Percentiles rank a stretch among this genome's conserved stretches.
Conservation (phyloP, 73 alveolate genomes). For the Paramecium sexaurelia region DNA sequence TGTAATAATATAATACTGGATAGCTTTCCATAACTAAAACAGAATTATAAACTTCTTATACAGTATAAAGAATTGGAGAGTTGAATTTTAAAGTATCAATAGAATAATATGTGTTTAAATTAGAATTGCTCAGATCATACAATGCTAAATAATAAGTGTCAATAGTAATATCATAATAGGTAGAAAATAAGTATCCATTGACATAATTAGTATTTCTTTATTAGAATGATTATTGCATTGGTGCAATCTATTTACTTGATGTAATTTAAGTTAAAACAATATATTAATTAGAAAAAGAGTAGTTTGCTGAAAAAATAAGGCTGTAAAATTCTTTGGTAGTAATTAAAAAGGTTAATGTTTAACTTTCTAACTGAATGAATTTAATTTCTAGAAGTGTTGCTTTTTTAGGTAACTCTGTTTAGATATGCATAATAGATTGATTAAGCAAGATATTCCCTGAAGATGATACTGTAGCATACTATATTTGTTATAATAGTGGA, state of each 20-base stretch:
- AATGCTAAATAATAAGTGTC: not conserved
- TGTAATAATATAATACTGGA: not conserved
- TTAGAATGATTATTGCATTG: not conserved
- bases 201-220: not conserved
- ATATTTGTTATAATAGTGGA: not conserved
- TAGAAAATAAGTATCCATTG: not conserved
- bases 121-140: not conserved
- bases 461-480: conserved; percentile 30
- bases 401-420: not conserved
- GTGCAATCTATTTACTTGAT: not conserved
- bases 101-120: not conserved
- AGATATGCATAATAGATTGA: not conserved
- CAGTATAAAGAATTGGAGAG: not conserved
- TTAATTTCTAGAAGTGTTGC: not conserved
- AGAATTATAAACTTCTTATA: not conserved
- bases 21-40: not conserved
- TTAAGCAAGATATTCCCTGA: not conserved
- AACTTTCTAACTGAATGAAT: not conserved
- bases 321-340: conserved; percentile 24
- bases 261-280: not conserved
- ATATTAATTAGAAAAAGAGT: not conserved
- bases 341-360: not conserved
- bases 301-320: not conserved
- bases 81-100: not conserved
- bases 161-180: not conserved